Conservation (phyloP, 2,329 filamentous ascomycete genomes). For the Stachybotrys chlorohalonatus region DNA sequence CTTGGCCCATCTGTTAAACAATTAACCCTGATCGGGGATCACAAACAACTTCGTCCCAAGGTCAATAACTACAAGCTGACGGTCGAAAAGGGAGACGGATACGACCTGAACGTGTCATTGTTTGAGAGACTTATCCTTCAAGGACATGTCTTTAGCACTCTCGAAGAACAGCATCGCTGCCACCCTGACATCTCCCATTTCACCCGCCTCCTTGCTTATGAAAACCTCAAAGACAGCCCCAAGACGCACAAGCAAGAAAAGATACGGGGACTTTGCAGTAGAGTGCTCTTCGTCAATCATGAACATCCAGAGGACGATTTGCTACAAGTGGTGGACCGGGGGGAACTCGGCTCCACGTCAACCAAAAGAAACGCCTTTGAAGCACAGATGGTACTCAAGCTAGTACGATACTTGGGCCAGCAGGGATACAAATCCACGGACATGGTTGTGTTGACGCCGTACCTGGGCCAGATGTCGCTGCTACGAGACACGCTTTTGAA, state of each 20-base stretch:
- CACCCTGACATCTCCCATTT: constrained; percentile 56
- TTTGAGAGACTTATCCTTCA: constrained; percentile 58
- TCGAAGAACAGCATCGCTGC: constrained; percentile 60
- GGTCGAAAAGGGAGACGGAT: constrained; percentile 56
- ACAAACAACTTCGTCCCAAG: constrained; percentile 64
- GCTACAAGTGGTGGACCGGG: constrained; percentile 32
- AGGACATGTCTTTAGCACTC: constrained; percentile 42
- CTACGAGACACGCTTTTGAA: constrained; percentile 42
- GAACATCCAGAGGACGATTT: constrained; percentile 39
- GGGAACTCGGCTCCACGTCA: constrained; percentile 36
- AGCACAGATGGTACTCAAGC: constrained; percentile 54
- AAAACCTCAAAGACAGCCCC: constrained; percentile 45
- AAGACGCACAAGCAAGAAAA: constrained; percentile 35
- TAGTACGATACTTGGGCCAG: constrained; percentile 58
- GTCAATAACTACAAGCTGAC: constrained; percentile 50
- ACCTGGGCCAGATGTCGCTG: constrained; percentile 57
- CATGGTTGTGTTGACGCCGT: constrained; percentile 63
- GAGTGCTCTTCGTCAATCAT: constrained; percentile 62
- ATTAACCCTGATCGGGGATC: constrained; percentile 63
- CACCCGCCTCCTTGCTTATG: constrained; percentile 51
- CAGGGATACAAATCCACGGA: constrained; percentile 60
- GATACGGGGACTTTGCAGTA: constrained; percentile 47
- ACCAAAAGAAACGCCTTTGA: constrained; percentile 57
- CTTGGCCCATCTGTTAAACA: constrained; percentile 48
- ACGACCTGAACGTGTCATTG: constrained; percentile 56